Base-by-base conservation (phyloP, 176 grass and related monocot species). In the Elaeis guineensis region DNA sequence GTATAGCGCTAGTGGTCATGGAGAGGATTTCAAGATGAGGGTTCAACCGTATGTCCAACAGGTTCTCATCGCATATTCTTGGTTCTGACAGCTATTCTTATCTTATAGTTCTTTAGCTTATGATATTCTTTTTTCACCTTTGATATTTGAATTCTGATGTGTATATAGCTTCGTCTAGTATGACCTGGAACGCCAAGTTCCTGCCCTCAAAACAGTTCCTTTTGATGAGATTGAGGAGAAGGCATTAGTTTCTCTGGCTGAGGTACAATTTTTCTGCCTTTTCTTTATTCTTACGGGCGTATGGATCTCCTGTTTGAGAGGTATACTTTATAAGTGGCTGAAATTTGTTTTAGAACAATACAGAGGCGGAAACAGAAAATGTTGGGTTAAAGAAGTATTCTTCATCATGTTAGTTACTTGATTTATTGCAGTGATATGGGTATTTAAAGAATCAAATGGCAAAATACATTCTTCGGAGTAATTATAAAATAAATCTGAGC, bases 201-300 rank as follows among this genome's bases (percentile, higher is more conserved):
- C 81, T 75, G 87, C 84, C 58, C 66, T 60, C 21, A 91, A 91
- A 32, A 81, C 81, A 5, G 93, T 89, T 85, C 84, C 87, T 26
- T 16, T 91, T 58, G 59, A 80, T 64, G 87, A 91, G 74, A 59
- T 97, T 44, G 60, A 97, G 78, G 93, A 97, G 65, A 89, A 97
- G 75, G 81, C 84, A 6, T 65, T 90, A 22, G 64, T 97, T 78
- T 78, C 73, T 75, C 64, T 97, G 54, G 87, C 87, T 58, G 91
- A 97, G 87, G 93, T 97, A 53, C 56, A 30, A 30, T 6, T 30
- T 16, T 52, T 51, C 44, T 16, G 63, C 54, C 57, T 48, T 54
- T 65, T 21, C 3, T 66, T 50, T 3, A 32, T 12, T 44, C 14
- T 73, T 25, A 21, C 57, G 44, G 12, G 16, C 6, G 18, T 17